Evolutionary conservation across 129 eudicot species (phyloP), one percentile per base, ranked within the genome.

Genomic region (Scalesia atractyloides): DNA sequence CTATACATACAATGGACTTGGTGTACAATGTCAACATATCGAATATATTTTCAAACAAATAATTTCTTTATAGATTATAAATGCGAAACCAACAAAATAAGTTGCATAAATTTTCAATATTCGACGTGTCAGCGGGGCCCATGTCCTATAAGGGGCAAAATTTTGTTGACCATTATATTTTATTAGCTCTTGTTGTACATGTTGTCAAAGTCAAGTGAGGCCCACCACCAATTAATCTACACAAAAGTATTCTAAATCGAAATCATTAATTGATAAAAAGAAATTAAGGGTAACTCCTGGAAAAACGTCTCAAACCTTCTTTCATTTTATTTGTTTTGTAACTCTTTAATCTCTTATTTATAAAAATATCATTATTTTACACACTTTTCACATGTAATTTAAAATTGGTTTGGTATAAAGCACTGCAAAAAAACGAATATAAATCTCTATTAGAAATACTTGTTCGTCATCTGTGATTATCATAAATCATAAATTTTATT

Each of bases 151-250:
- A 74, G 48, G 58, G 66, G 43, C 73, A 64, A 69, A 77, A 58
- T 37, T 77, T 62, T 62, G 65, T 78, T 78, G 76, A 70, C 76
- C 57, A 69, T 60, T 60, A 56, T 34, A 78, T 52, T 72, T 26
- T 59, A 76, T 36, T 78, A 57, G 68, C 64, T 57, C 44, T 56
- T 48, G 47, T 56, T 48, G 47, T 50, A 61, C 74, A 64, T n/a
- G 69, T 73, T 78, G 82, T 78, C 74, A 74, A 79, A 79, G 81
- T 83, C 83, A 75, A 70, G 47, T n/a, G 53, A 6, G 57, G 62
- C 18, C 70, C 85, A 67, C 47, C 22, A 43, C 73, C 39, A 66
- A 56, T 66, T 58, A 36, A 76, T 66, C 36, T 53, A 5, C 18
- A 34, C 57, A 6, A 49, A 58, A 50, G 10, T 54, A 65, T 26